Conservation (phyloP, 805 yeast genomes). For the Zygosaccharomyces pseudorouxii region DNA sequence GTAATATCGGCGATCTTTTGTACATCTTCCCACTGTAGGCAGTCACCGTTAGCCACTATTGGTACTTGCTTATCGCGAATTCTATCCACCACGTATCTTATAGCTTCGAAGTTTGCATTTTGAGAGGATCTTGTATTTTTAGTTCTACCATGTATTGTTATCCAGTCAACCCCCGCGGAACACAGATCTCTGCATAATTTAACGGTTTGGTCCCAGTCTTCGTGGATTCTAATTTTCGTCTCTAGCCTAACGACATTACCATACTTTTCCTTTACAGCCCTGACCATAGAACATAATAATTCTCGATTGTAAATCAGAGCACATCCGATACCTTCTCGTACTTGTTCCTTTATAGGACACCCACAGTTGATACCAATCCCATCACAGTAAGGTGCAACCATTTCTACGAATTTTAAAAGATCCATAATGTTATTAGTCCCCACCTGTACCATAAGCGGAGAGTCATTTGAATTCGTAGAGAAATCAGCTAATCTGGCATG, state of each 20-base stretch:
- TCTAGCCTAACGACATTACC: constrained; percentile 74
- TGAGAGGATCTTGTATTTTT: constrained; percentile 76
- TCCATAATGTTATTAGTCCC: constrained; percentile 86
- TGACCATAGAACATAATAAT: constrained; percentile 75
- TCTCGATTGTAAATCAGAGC: constrained; percentile 85
- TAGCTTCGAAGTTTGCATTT: constrained; percentile 82
- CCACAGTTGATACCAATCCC: constrained; percentile 96
- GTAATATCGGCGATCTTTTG: constrained; percentile 56
- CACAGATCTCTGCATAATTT: constrained; percentile 70
- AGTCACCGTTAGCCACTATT: constrained; percentile 97
- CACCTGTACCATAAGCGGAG: constrained; percentile 79
- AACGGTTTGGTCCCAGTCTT: constrained; percentile 66
- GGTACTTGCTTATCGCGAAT: constrained; percentile 53
- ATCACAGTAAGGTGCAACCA: constrained; percentile 88
- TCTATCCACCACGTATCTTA: constrained; percentile 52
- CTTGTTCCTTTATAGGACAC: constrained; percentile 93
- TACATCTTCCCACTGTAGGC: constrained; percentile 66
- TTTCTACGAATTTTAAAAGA: constrained; percentile 72
- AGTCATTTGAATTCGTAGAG: constrained; percentile 66
- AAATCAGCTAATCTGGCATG: constrained; percentile 82
- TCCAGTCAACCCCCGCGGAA: constrained; percentile 85
- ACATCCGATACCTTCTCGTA: constrained; percentile 94
- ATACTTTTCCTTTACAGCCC: constrained; percentile 70
- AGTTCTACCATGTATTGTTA: constrained; percentile 92
- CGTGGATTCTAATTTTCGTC: constrained; percentile 87